A percentile compares a stretch with the other conserved stretches of the same genome.
These are phyloP conservation scores for Magnusiomyces suaveolens DNA, from an alignment of 1,139 yeast genomes.

Conservation along the genomic window DNA sequence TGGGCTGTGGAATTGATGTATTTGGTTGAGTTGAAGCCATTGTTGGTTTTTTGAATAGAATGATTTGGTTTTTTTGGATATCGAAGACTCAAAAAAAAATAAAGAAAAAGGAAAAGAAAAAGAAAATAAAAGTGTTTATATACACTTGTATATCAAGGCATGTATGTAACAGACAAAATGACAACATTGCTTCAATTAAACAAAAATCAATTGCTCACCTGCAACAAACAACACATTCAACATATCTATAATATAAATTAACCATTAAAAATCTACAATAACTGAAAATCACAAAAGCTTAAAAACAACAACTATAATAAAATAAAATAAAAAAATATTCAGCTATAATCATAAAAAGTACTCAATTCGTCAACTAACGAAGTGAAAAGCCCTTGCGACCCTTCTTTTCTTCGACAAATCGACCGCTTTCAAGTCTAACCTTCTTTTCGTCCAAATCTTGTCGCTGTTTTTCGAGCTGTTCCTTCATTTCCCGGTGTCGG, in stretches of 20 bases:
- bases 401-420: slow-evolving; percentile 49
- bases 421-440: slow-evolving; percentile 65
- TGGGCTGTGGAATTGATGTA: not conserved
- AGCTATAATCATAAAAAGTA: not conserved
- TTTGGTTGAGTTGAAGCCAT: not conserved
- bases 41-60: not conserved
- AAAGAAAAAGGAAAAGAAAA: too few relatives aligned
- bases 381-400: slow-evolving; percentile 45
- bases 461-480: slow-evolving; percentile 78
- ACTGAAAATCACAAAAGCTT: too few relatives aligned
- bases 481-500: slow-evolving; percentile 96
- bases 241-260: too few relatives aligned
- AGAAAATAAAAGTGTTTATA: too few relatives aligned
- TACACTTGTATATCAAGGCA: too few relatives aligned
- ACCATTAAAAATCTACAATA: too few relatives aligned
- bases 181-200: too few relatives aligned
- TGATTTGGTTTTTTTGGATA: not conserved
- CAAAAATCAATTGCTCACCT: too few relatives aligned
- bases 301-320: not conserved
- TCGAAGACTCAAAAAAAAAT: too few relatives aligned
- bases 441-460: slow-evolving; percentile 86
- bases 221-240: too few relatives aligned
- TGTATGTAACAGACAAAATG: too few relatives aligned
- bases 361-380: slow-evolving; percentile 29
- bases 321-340: not conserved